Conservation (phyloP, 116 monocot genomes). For the Phalaenopsis hybrid region DNA sequence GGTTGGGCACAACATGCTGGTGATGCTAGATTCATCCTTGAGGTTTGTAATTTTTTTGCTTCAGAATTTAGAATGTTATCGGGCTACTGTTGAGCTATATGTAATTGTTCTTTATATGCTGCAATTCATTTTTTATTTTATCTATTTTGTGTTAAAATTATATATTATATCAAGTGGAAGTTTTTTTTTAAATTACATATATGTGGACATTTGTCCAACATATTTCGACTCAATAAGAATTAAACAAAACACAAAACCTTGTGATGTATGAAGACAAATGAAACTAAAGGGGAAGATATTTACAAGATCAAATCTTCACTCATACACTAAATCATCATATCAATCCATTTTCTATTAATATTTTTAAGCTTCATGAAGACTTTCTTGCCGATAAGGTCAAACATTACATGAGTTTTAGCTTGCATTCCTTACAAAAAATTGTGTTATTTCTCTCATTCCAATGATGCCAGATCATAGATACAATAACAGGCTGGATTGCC, state of each 20-base stretch:
- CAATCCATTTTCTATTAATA: not conserved
- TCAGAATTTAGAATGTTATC: constrained; percentile 4
- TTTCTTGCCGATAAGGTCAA: not conserved
- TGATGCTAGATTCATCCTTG: constrained; percentile 43
- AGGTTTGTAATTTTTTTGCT: constrained; percentile 35
- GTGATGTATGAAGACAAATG: not conserved
- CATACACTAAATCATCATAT: not conserved
- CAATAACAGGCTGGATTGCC: not conserved
- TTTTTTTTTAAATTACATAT: not conserved
- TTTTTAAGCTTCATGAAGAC: not conserved
- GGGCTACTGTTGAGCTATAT: not conserved
- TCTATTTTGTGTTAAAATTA: not conserved
- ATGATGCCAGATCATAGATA: not conserved
- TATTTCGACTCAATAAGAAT: not conserved
- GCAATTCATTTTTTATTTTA: not conserved
- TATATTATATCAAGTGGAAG: not conserved
- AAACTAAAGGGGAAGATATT: not conserved
- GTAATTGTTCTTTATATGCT: not conserved
- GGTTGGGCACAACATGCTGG: constrained; percentile 65
- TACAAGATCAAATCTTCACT: not conserved
- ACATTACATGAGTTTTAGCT: not conserved
- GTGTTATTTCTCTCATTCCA: not conserved
- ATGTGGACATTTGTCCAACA: not conserved
- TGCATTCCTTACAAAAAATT: not conserved
- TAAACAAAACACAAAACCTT: not conserved